phyloP scores from a whole-genome alignment of 2,329 filamentous ascomycete genomes.

The Xylariomycetidae sp. region DNA sequence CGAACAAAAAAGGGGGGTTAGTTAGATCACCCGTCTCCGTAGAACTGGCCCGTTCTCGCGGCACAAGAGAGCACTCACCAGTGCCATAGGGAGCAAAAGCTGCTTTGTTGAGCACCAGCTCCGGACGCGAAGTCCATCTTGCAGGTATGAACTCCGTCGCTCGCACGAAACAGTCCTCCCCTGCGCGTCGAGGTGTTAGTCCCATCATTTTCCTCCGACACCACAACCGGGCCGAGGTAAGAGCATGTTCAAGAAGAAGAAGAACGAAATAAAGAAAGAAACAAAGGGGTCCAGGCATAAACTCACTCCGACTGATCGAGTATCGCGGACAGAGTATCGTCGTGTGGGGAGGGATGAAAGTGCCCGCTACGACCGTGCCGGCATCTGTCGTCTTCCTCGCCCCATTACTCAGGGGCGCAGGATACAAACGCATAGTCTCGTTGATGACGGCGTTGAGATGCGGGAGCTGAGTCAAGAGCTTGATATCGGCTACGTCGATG shows the following conservation, averaged over 20 bases:
- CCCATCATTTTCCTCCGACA: too few species aligned
- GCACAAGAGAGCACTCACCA: conserved; percentile 13
- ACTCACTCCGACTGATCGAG: conserved; percentile 31
- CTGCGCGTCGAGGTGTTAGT: too few species aligned
- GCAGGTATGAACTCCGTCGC: conserved; percentile 32
- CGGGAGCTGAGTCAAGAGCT: conserved; percentile 12
- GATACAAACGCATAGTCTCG: conserved; percentile 20
- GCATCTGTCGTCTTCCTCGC: conserved; percentile 13
- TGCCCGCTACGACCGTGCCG: conserved; percentile 8
- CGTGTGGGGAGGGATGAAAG: conserved; percentile 11
- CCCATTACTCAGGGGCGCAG: conserved; percentile 14
- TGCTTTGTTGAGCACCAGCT: conserved; percentile 27
- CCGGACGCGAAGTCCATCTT: conserved; percentile 28
- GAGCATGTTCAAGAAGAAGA: too few species aligned
- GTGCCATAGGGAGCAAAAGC: conserved; percentile 30
- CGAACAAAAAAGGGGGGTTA: not conserved
- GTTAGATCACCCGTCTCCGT: too few species aligned
- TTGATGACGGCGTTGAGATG: conserved; percentile 20
- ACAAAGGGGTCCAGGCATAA: too few species aligned
- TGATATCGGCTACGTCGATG: conserved; percentile 14
- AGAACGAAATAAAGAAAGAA: too few species aligned
- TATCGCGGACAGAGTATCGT: conserved; percentile 14
- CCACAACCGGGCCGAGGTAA: too few species aligned
- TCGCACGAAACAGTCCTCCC: conserved; percentile 23
- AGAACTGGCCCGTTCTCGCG: too few species aligned